A percentile compares a stretch with the other conserved stretches of the same genome.
Conservation (phyloP, 208 protist species). For the Blastocrithidia nonstop region DNA sequence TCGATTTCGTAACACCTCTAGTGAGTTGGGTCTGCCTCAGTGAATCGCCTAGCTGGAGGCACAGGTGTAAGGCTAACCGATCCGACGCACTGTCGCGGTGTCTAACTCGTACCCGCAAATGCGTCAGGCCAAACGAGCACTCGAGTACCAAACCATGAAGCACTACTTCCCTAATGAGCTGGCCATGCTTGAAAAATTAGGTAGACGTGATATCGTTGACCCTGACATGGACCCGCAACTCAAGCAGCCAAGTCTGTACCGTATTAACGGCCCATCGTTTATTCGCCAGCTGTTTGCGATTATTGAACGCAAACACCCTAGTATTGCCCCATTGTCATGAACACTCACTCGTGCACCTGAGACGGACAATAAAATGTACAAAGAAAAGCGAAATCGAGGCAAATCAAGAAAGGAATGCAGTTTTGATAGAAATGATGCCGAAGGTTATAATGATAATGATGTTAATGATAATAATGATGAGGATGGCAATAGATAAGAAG, state of each 20-base stretch:
- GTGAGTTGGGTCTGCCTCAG: slow-evolving; percentile 51
- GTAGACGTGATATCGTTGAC: slow-evolving; percentile 36
- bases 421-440: not conserved
- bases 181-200: slow-evolving; percentile 28
- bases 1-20: slow-evolving; percentile 52
- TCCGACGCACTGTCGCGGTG: slow-evolving; percentile 52
- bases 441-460: not conserved
- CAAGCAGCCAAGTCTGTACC: slow-evolving; percentile 23
- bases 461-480: not conserved
- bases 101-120: slow-evolving; percentile 50
- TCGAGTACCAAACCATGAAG: slow-evolving; percentile 52
- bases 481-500: slow-evolving; percentile 5
- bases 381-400: not conserved
- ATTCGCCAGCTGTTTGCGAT: slow-evolving; percentile 42
- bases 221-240: slow-evolving; percentile 12
- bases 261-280: slow-evolving; percentile 21
- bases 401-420: not conserved
- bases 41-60: slow-evolving; percentile 84
- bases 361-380: not conserved
- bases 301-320: slow-evolving; percentile 29
- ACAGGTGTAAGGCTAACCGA: slow-evolving; percentile 45
- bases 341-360: slow-evolving; percentile 8
- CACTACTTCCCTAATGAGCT: slow-evolving; percentile 75
- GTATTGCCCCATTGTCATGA: slow-evolving; percentile 49
- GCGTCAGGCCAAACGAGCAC: slow-evolving; percentile 32